Percentiles rank a stretch among this genome's conserved stretches.
Conservation (phyloP, 345 rosid species). For the Dipteronia dyeriana region DNA sequence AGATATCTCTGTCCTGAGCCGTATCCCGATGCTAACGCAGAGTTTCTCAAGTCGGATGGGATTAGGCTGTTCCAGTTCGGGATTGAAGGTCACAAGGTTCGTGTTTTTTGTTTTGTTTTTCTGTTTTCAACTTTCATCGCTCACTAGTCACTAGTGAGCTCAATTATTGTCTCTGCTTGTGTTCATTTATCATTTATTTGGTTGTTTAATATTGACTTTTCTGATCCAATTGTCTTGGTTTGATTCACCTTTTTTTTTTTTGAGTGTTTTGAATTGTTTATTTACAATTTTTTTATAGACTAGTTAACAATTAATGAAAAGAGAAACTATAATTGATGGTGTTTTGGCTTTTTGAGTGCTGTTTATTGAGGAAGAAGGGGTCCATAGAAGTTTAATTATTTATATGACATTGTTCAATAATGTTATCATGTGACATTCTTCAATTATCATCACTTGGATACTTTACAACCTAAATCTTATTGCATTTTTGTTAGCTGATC, state of each 20-base stretch:
- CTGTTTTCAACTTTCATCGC: neutral
- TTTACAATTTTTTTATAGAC: neutral
- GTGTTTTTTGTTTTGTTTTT: neutral
- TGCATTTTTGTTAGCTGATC: neutral
- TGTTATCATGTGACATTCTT: neutral
- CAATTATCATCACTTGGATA: neutral
- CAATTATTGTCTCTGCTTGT: neutral
- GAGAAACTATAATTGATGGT: neutral
- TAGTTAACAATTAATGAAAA: neutral
- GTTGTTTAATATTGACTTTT: neutral
- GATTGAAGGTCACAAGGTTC: constrained; percentile 86
- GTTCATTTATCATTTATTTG: neutral
- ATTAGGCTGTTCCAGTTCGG: constrained; percentile 87
- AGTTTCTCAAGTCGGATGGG: constrained; percentile 77
- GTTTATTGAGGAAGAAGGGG: constrained; percentile 1
- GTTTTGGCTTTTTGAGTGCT: neutral
- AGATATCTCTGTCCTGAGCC: constrained; percentile 94
- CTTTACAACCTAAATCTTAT: neutral
- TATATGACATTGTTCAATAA: neutral
- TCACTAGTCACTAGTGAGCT: neutral
- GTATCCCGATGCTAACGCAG: constrained; percentile 72
- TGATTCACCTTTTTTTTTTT: neutral
- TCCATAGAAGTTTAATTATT: neutral
- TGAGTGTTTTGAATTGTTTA: neutral
- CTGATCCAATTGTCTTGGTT: neutral